These are phyloP conservation scores for Didymella arachidicola DNA, from an alignment of 2,329 filamentous ascomycete species.

Conservation along the genomic window DNA sequence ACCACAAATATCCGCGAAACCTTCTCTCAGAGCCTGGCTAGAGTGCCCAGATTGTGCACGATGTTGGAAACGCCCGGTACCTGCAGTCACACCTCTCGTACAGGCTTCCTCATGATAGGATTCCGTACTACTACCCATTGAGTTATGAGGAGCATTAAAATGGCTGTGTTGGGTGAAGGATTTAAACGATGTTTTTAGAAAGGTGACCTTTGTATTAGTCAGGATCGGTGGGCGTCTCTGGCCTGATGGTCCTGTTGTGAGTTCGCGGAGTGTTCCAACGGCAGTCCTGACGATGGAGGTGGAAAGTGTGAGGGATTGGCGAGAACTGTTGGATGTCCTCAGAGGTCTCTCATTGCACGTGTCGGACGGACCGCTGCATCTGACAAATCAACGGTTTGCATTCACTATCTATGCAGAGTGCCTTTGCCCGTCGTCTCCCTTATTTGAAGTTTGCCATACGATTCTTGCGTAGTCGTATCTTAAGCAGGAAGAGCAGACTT, in stretches of 20 bases:
- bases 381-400: background rate
- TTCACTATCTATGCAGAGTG: background rate
- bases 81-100: too few relatives aligned
- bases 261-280: background rate
- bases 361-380: background rate
- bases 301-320: background rate
- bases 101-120: too few relatives aligned
- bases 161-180: too few relatives aligned
- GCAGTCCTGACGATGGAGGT: background rate
- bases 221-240: background rate
- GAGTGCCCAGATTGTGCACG: too few relatives aligned
- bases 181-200: too few relatives aligned
- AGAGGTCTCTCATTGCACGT: background rate
- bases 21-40: too few relatives aligned
- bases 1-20: too few relatives aligned
- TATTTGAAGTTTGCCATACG: background rate
- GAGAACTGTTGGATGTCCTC: background rate
- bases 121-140: too few relatives aligned
- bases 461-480: conserved; percentile 24
- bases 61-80: too few relatives aligned
- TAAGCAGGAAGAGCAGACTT: conserved; percentile 35
- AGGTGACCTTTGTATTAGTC: too few relatives aligned
- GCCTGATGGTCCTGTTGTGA: background rate
- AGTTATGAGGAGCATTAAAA: too few relatives aligned
- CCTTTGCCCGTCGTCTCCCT: background rate